Base-by-base conservation (phyloP, 805 yeast species). In the Sugiyamaella lignohabitans region DNA sequence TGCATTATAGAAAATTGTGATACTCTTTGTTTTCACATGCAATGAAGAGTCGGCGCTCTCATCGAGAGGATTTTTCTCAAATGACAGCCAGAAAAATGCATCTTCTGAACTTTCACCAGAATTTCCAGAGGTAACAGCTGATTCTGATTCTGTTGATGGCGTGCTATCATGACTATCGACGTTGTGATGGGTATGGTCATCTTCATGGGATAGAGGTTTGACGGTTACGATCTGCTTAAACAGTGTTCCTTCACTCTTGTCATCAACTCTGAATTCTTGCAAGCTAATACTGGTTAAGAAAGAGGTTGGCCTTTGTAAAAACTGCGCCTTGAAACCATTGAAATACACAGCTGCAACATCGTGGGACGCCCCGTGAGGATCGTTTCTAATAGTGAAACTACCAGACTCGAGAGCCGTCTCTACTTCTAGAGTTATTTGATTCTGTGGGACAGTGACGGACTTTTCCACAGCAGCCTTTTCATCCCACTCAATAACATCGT, bases 401-500 rank as follows among this genome's bases (percentile, higher is more conserved):
- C 98, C 98, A 42, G 76, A 78, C 37, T 80, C 73, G 54, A 93
- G 73, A 16, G 80, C 70, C 32, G 94, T 80, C 20, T 78, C 73
- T 2, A 91, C 59, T 51, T 83, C 84, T 45, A 83, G 58, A n/a
- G 76, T 76, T 3, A 84, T 76, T 30, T 86, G 68, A 48, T 87
- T 94, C 45, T 79, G 75, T 0, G 96, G 95, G 1, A 84, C 58
- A 49, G 84, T 82, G 5, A 61, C 49, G 10, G 56, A 44, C 23
- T 59, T 63, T 16, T 57, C 38, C 3, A 58, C 50, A 1, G 82
- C 68, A 23, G 78, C 79, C 1, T 72, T 58, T 51, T 89, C 96
- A 55, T 89, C 86, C 61, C 82, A 89, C 52, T 89, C 99, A 53
- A 93, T 89, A 0, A 97, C 95, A 50, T 87, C 95, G 59, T 87